A percentile compares a stretch with the other conserved stretches of the same genome.
Evolutionary conservation across 495 filamentous ascomycete genomes (phyloP).

Genomic region (Penicillium longicatenatum): DNA sequence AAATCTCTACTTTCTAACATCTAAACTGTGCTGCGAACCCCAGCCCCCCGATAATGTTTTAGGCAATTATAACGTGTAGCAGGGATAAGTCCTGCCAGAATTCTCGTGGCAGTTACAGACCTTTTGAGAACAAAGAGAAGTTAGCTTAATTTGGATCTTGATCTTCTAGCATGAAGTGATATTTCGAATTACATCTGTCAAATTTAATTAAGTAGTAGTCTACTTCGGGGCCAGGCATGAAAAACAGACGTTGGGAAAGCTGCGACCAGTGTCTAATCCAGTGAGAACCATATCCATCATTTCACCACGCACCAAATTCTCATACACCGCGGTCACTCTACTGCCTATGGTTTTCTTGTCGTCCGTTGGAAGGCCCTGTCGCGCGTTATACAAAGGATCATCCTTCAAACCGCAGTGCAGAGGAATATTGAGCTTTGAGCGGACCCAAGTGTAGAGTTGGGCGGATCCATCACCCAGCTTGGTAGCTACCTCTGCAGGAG

Average conservation of each 20-base stretch:
- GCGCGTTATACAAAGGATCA: slow-evolving; percentile 21
- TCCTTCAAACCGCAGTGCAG: slow-evolving; percentile 17
- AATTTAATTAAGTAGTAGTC: too few species aligned
- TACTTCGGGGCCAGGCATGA: not conserved
- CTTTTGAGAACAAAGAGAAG: too few species aligned
- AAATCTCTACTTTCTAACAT: too few species aligned
- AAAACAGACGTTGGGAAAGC: not conserved
- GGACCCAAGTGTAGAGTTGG: slow-evolving; percentile 19
- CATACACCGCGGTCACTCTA: slow-evolving; percentile 17
- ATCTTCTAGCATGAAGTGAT: too few species aligned
- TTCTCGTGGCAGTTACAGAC: too few species aligned
- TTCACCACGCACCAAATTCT: slow-evolving; percentile 14
- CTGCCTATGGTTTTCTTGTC: slow-evolving; percentile 20
- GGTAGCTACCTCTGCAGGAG: slow-evolving; percentile 7
- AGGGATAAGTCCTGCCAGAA: too few species aligned
- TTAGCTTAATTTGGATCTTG: too few species aligned
- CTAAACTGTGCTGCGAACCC: too few species aligned
- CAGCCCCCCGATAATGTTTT: too few species aligned
- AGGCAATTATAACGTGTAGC: too few species aligned
- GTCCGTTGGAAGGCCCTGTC: slow-evolving; percentile 10
- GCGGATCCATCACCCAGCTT: slow-evolving; percentile 16
- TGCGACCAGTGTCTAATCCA: slow-evolving; percentile 6
- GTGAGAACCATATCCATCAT: slow-evolving; percentile 18
- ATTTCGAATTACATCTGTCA: too few species aligned
- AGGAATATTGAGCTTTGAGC: slow-evolving; percentile 16